A percentile compares a stretch with the other conserved stretches of the same genome.
Evolutionary conservation across 345 rosid species (phyloP).

Genomic region (Eucalyptus brandiana): DNA sequence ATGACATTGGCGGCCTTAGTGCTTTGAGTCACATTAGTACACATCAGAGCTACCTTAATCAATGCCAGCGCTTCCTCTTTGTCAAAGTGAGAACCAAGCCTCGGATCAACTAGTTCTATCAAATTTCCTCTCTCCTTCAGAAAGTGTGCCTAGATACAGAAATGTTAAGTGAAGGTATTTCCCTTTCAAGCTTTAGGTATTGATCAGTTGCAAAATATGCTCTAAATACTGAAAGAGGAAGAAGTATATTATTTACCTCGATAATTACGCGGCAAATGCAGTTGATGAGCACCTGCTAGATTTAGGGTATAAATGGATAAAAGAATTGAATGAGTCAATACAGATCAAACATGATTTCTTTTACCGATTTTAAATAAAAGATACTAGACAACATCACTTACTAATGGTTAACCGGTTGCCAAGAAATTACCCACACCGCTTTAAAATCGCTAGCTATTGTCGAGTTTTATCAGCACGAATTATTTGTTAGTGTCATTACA

Average conservation of each 20-base stretch:
- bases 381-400: too few species aligned
- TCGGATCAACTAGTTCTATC: conserved; percentile 5
- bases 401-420: too few species aligned
- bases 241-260: neutral
- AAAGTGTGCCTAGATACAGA: neutral
- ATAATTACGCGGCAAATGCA: neutral
- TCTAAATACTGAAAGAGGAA: neutral
- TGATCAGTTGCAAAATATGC: neutral
- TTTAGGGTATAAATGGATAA: neutral
- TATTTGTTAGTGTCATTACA: neutral
- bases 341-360: too few species aligned
- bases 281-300: neutral
- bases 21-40: neutral
- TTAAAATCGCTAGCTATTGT: neutral
- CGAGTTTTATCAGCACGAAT: neutral
- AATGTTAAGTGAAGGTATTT: neutral
- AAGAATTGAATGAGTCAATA: too few species aligned
- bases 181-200: neutral
- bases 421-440: too few species aligned
- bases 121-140: neutral
- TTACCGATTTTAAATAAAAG: too few species aligned
- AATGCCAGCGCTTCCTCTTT: neutral
- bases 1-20: conserved; percentile 6
- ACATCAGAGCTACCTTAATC: conserved; percentile 6
- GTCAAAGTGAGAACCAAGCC: neutral